Percentiles rank a stretch among this genome's conserved stretches.
These are phyloP conservation scores for Kluyveromyces aestuarii DNA, from an alignment of 805 yeast genomes.

Conservation along the genomic window DNA sequence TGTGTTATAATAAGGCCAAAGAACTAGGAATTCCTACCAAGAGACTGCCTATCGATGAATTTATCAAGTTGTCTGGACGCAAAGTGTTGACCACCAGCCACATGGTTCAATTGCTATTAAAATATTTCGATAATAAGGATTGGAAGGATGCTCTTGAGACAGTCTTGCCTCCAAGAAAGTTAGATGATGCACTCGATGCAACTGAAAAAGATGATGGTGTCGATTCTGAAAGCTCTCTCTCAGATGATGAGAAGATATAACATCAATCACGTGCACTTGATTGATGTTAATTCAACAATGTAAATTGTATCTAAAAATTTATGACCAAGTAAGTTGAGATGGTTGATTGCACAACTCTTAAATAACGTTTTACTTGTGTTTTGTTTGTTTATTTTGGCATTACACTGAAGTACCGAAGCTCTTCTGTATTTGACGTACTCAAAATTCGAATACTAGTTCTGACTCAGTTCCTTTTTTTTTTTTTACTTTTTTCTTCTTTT, in stretches of 20 bases:
- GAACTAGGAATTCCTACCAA: slow-evolving; percentile 61
- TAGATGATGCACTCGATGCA: slow-evolving; percentile 18
- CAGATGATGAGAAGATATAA: slow-evolving; percentile 1
- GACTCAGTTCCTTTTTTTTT: too few species aligned
- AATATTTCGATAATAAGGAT: slow-evolving; percentile 67
- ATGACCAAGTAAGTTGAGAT: too few species aligned
- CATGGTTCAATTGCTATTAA: slow-evolving; percentile 79
- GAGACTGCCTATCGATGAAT: slow-evolving; percentile 80
- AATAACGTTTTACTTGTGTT: too few species aligned
- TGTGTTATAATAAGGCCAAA: slow-evolving; percentile 78
- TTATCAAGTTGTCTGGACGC: slow-evolving; percentile 73
- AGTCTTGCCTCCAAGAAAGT: slow-evolving; percentile 79
- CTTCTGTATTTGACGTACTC: too few species aligned
- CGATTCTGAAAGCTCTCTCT: neutral
- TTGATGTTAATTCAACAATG: too few species aligned
- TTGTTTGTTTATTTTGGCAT: too few species aligned
- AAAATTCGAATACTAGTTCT: too few species aligned
- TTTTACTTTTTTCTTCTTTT: too few species aligned
- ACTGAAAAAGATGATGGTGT: slow-evolving; percentile 2
- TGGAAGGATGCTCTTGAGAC: slow-evolving; percentile 84
- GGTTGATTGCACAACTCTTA: too few species aligned
- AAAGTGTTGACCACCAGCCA: slow-evolving; percentile 89
- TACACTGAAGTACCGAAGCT: too few species aligned
- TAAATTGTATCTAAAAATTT: too few species aligned
- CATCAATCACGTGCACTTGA: neutral